phyloP scores from a whole-genome alignment of 2,329 filamentous ascomycete genomes.

The Exserohilum rostratum region DNA sequence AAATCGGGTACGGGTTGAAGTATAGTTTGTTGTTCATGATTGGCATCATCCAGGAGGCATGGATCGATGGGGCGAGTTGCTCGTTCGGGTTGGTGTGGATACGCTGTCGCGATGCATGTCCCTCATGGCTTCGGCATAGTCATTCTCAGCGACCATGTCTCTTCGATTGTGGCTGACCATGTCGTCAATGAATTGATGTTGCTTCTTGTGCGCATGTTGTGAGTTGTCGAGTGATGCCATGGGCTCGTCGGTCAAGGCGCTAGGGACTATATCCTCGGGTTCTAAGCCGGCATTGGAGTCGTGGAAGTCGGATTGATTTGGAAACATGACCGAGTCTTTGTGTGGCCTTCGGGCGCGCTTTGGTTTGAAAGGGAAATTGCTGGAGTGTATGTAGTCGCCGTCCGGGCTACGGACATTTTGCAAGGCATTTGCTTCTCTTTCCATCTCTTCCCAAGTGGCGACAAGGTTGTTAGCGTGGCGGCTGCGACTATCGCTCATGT shows the following conservation, averaged over 20 bases:
- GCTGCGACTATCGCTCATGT: slow-evolving; percentile 42
- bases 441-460: slow-evolving; percentile 44
- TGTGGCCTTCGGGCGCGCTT: slow-evolving; percentile 25
- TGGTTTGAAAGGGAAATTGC: slow-evolving; percentile 37
- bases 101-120: slow-evolving; percentile 30
- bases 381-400: slow-evolving; percentile 38
- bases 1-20: too few relatives aligned
- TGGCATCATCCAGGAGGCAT: slow-evolving; percentile 4
- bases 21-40: too few relatives aligned
- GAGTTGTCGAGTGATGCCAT: slow-evolving; percentile 20
- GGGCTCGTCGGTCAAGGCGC: slow-evolving; percentile 30
- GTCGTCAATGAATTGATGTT: slow-evolving; percentile 28
- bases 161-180: slow-evolving; percentile 19
- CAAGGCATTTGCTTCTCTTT: slow-evolving; percentile 35
- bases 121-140: slow-evolving; percentile 39
- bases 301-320: slow-evolving; percentile 20
- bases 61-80: slow-evolving; percentile 5
- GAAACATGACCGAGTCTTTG: slow-evolving; percentile 35
- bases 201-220: slow-evolving; percentile 23
- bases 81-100: slow-evolving; percentile 7
- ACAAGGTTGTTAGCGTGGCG: slow-evolving; percentile 39
- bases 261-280: slow-evolving; percentile 41
- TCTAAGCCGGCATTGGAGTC: slow-evolving; percentile 21
- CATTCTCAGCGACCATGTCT: slow-evolving; percentile 31
- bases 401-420: slow-evolving; percentile 37